Evolutionary conservation across 306 rosid species (phyloP).

Genomic region (Hippophae rhamnoides): DNA sequence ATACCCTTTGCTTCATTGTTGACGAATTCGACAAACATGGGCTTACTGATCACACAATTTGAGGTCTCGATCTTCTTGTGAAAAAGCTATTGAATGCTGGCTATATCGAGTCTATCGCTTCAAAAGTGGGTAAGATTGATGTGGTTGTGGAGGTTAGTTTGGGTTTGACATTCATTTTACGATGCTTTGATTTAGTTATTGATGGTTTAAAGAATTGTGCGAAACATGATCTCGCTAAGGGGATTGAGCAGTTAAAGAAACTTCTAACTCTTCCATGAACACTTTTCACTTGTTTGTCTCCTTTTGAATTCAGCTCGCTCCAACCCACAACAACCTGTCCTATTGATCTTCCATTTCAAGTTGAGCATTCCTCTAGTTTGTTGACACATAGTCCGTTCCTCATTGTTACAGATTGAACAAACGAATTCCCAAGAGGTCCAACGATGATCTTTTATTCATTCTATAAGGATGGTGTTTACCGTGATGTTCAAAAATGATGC

Average conservation of each 20-base stretch:
- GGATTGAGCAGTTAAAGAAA: slow-evolving; percentile 63
- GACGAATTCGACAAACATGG: slow-evolving; percentile 65
- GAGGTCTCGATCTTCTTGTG: slow-evolving; percentile 83
- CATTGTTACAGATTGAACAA: too few relatives aligned
- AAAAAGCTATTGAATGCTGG: slow-evolving; percentile 75
- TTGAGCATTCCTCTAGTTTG: too few relatives aligned
- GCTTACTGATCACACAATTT: slow-evolving; percentile 50
- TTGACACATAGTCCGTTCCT: too few relatives aligned
- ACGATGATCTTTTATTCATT: too few relatives aligned
- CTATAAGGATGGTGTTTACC: too few relatives aligned
- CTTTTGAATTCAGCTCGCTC: too few relatives aligned
- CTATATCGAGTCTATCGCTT: slow-evolving; percentile 55
- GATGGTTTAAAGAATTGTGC: slow-evolving; percentile 87
- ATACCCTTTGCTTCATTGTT: slow-evolving; percentile 51
- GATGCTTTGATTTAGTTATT: slow-evolving; percentile 77
- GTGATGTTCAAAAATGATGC: too few relatives aligned
- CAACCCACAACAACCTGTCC: too few relatives aligned
- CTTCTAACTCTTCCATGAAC: slow-evolving; percentile 9
- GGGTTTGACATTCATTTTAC: slow-evolving; percentile 62
- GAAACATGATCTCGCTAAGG: slow-evolving; percentile 70
- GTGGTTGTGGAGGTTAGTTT: slow-evolving; percentile 75
- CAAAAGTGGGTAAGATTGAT: slow-evolving; percentile 51
- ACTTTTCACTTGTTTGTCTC: too few relatives aligned
- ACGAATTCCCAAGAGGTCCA: too few relatives aligned
- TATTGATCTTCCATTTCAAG: too few relatives aligned